phyloP scores from a whole-genome alignment of 192 early-diverging fungal species.

The Backusella sp. region DNA sequence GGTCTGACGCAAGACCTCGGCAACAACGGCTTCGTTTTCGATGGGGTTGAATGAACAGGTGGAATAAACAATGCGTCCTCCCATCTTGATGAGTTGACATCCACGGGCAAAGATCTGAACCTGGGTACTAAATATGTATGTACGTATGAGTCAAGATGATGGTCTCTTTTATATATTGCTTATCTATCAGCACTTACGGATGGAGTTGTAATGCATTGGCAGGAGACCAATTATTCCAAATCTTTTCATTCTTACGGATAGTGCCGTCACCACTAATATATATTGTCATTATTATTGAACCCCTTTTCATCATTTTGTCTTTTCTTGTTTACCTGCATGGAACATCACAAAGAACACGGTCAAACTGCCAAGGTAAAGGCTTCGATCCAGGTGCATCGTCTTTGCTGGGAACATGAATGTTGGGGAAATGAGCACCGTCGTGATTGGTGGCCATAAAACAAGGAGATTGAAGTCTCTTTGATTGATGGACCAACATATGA shows the following conservation, averaged over 20 bases:
- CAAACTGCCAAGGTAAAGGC: constrained; percentile 68
- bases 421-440: constrained; percentile 86
- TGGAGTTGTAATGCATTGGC: constrained; percentile 80
- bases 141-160: too few species aligned
- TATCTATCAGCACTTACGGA: constrained; percentile 34
- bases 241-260: constrained; percentile 89
- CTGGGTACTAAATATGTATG: constrained; percentile 55
- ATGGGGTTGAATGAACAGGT: constrained; percentile 99
- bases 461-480: constrained; percentile 90
- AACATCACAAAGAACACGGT: constrained; percentile 95
- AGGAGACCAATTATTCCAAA: constrained; percentile 88
- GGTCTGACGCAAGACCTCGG: constrained; percentile 66
- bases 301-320: not conserved
- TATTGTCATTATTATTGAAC: too few species aligned
- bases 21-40: constrained; percentile 97
- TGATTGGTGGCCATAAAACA: constrained; percentile 96
- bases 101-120: constrained; percentile 86
- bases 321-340: constrained; percentile 72
- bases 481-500: constrained; percentile 95
- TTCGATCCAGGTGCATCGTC: not conserved
- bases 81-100: constrained; percentile 82
- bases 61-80: constrained; percentile 94
- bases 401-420: constrained; percentile 48
- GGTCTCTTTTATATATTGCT: not conserved
- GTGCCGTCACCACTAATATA: constrained; percentile 88